These are phyloP conservation scores for Dictyostelium citrinum DNA, from an alignment of 78 protist species.

Conservation along the genomic window DNA sequence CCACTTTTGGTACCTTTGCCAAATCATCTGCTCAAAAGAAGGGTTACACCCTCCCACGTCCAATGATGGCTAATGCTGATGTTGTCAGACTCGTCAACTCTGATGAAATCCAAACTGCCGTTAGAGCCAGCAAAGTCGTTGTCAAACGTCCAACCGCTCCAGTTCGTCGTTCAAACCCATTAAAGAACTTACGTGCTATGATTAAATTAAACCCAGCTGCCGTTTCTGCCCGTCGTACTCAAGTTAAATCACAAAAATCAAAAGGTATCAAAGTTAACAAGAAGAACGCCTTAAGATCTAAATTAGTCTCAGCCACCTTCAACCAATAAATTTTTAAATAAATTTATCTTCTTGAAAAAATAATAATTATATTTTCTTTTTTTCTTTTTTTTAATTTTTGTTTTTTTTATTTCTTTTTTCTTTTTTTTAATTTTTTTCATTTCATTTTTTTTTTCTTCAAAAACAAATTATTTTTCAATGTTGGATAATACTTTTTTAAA, in stretches of 20 bases:
- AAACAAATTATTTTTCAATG: not conserved
- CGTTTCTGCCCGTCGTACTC: not conserved
- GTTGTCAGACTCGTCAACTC: constrained; percentile 96
- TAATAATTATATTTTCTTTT: not conserved
- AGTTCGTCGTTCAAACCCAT: constrained; percentile 91
- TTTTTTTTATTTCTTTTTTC: not conserved
- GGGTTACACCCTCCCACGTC: constrained; percentile 93
- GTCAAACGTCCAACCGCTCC: constrained; percentile 23
- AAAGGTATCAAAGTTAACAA: not conserved
- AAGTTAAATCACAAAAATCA: constrained; percentile 4
- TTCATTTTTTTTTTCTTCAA: not conserved
- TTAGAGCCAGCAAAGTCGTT: constrained; percentile 65
- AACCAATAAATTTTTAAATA: not conserved
- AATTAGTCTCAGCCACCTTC: not conserved
- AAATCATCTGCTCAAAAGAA: constrained; percentile 79
- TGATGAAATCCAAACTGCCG: constrained; percentile 94
- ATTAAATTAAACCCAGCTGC: constrained; percentile 95
- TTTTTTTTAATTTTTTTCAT: not conserved
- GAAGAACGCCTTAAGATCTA: not conserved
- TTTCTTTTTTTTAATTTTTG: not conserved
- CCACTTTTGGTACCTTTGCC: constrained; percentile 89
- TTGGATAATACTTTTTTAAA: not conserved
- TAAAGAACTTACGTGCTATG: constrained; percentile 84
- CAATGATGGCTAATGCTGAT: constrained; percentile 95
- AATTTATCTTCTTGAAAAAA: not conserved